phyloP scores from a whole-genome alignment of 192 early-diverging fungal species.

The Haplosporangium gracile region DNA sequence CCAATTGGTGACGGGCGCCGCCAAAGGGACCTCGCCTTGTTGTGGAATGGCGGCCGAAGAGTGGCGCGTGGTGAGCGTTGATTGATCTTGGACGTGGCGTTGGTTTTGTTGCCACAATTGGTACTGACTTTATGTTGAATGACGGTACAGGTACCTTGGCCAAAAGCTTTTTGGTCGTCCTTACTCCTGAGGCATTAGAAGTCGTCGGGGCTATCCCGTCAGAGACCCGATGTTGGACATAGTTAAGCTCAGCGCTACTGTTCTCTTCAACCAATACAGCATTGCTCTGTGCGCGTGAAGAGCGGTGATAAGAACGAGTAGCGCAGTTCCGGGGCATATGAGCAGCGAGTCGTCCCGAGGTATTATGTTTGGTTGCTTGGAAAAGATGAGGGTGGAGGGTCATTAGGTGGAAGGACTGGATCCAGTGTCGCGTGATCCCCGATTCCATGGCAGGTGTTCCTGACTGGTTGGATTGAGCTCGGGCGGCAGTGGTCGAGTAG shows the following conservation, averaged over 20 bases:
- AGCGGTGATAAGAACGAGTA: conserved; percentile 4
- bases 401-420: conserved; percentile 48
- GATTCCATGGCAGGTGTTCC: conserved; percentile 13
- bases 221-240: neutral
- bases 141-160: neutral
- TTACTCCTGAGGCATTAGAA: neutral
- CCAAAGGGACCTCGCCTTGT: conserved; percentile 15
- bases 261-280: neutral
- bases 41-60: conserved; percentile 23
- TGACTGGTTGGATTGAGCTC: neutral
- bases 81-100: neutral
- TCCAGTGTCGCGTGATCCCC: conserved; percentile 53
- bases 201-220: neutral
- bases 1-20: neutral
- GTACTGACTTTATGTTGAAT: neutral
- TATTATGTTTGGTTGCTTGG: neutral
- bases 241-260: neutral
- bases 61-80: conserved; percentile 15
- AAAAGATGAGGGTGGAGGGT: conserved; percentile 31
- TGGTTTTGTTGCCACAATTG: neutral
- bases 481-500: neutral
- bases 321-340: neutral
- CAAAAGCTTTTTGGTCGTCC: neutral
- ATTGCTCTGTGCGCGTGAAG: neutral
- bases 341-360: neutral